Conservation (phyloP, 805 yeast genomes). For the Starmera quercuum region DNA sequence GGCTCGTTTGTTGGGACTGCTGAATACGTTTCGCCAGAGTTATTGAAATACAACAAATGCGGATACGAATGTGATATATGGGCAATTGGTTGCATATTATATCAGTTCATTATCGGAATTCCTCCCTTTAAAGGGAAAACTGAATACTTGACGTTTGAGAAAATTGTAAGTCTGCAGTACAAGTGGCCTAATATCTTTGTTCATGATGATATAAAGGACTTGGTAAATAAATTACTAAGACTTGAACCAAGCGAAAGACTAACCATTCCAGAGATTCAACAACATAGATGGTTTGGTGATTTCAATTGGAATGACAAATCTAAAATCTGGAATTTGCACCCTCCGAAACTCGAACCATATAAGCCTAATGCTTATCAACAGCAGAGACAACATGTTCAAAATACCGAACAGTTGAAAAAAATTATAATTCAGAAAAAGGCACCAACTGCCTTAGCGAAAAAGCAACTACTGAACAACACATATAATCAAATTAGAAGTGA, state of each 20-base stretch:
- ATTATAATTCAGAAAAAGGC: slow-evolving; percentile 11
- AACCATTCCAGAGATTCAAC: slow-evolving; percentile 47
- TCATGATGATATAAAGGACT: slow-evolving; percentile 54
- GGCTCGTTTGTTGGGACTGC: slow-evolving; percentile 91
- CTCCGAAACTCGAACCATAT: slow-evolving; percentile 66
- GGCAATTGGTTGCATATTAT: slow-evolving; percentile 96
- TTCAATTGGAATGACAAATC: slow-evolving; percentile 62
- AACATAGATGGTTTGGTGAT: slow-evolving; percentile 63
- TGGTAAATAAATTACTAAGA: slow-evolving; percentile 59
- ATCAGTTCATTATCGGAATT: slow-evolving; percentile 90
- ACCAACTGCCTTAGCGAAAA: slow-evolving; percentile 16
- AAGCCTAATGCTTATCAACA: slow-evolving; percentile 31
- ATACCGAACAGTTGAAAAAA: slow-evolving; percentile 8
- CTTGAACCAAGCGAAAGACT: slow-evolving; percentile 66
- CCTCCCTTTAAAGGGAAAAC: slow-evolving; percentile 85
- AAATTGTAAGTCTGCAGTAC: slow-evolving; percentile 73
- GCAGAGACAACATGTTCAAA: slow-evolving; percentile 6
- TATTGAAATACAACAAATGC: slow-evolving; percentile 50
- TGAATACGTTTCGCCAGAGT: slow-evolving; percentile 77
- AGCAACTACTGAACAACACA: slow-evolving; percentile 16
- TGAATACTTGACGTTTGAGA: slow-evolving; percentile 76
- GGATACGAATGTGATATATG: slow-evolving; percentile 70
- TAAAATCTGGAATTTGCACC: slow-evolving; percentile 58
- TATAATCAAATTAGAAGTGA: slow-evolving; percentile 18
- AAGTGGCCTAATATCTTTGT: slow-evolving; percentile 58